These are phyloP conservation scores for Flaveria linearis DNA, from an alignment of 129 eudicot species.

Conservation along the genomic window DNA sequence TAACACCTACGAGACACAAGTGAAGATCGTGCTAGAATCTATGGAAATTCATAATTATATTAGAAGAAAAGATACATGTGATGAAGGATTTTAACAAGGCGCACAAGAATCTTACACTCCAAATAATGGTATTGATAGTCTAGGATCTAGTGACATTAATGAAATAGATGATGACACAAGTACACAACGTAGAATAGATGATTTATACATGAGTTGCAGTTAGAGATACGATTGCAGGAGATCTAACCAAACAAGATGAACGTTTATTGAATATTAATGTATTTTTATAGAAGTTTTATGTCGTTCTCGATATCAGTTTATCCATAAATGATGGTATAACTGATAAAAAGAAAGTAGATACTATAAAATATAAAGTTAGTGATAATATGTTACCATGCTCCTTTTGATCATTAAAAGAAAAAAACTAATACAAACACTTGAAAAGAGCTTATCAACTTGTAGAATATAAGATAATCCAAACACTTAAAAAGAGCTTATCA, in stretches of 20 bases:
- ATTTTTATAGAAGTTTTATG: background rate
- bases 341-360: too few relatives aligned
- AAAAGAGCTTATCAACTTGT: background rate
- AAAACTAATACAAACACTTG: background rate
- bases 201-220: background rate
- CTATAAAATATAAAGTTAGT: background rate
- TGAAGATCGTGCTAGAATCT: slow-evolving; percentile 3
- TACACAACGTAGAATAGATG: background rate
- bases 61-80: background rate
- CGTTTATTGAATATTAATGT: too few relatives aligned
- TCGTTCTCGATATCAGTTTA: background rate
- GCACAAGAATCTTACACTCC: slow-evolving; percentile 6
- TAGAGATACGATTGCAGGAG: background rate
- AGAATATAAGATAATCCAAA: background rate
- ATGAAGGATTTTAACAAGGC: slow-evolving; percentile 10
- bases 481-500: too few relatives aligned
- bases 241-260: too few relatives aligned
- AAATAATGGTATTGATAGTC: slow-evolving; percentile 1
- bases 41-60: slow-evolving; percentile 2
- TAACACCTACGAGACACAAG: background rate
- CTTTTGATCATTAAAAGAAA: background rate
- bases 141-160: background rate
- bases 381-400: background rate
- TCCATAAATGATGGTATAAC: background rate
- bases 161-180: background rate